Base-by-base conservation (phyloP, 2,329 filamentous ascomycete species). In the Fusarium sambucinum region DNA sequence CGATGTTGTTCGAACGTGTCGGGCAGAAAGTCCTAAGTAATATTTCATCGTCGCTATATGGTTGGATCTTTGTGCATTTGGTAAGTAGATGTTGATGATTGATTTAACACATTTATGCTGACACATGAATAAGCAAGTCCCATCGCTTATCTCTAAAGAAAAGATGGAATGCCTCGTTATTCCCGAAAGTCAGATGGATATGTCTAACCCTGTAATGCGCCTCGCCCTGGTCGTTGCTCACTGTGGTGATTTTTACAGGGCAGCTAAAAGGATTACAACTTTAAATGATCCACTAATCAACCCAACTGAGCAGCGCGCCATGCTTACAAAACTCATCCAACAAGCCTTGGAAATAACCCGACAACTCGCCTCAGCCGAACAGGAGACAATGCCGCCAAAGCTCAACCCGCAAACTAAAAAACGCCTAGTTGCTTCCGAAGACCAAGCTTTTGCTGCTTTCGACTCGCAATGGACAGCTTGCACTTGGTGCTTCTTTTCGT, bases 51-150 rank as follows among this genome's bases (percentile, higher is more conserved):
- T 42, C 45, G 7, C 23, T 68, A 8, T 48, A 68, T 12, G 30
- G 23, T 3, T 63, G 53, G 64, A 68, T 68, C 8, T 68, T 68
- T 23, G 51, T 64, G 1, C 55, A 59, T 17, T 21, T 68, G 53
- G 64, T 68, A 17, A 50, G 62, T 44, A 33, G 21, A 14, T 6
- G 16, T 37, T 16, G 51, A 32, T 19, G 5, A 16, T 37, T 16
- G 51, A 32, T 19, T 16, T 30, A 14, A 19, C 23, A 17, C 25
- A 40, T 21, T 13, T 16, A 37, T 27, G 9, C 46, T 47, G 44
- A 51, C 27, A 46, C 17, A 23, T 23, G 6, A 27, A 48, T 23
- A 23, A 68, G 64, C 64, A 68, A 67, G 38, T 68, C 19, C 53
- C 53, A 13, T 59, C 64, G 2, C 32, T 67, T 29, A 52, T 40